Evolutionary conservation across 306 rosid genomes (phyloP).

Genomic region (Corylus americana): DNA sequence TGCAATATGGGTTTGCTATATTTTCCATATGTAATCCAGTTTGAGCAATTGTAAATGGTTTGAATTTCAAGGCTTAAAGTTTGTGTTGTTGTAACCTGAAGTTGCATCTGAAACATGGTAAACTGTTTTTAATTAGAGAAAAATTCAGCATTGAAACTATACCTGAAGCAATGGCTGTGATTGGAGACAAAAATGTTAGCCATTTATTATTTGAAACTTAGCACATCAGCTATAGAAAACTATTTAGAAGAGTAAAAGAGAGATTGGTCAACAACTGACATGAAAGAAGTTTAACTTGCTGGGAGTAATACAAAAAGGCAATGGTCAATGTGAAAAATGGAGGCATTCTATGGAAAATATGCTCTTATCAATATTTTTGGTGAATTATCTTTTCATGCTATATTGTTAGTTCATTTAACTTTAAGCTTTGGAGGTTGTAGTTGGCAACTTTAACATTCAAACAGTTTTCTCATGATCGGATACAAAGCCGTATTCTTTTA

Average conservation of each 20-base stretch:
- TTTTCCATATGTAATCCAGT: not conserved
- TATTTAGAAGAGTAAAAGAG: no score
- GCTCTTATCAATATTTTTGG: not conserved
- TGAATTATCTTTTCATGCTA: not conserved
- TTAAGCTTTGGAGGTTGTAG: not conserved
- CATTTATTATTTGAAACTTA: no score
- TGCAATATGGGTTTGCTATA: constrained; percentile 4
- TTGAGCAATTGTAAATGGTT: constrained; percentile 1
- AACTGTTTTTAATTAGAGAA: constrained; percentile 5
- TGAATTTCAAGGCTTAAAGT: constrained; percentile 1
- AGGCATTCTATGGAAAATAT: not conserved
- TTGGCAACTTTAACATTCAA: not conserved
- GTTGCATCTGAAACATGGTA: not conserved
- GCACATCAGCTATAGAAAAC: no score
- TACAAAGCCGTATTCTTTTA: not conserved
- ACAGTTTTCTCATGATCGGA: not conserved
- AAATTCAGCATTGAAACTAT: not conserved
- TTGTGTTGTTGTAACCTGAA: not conserved
- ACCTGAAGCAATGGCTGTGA: no score
- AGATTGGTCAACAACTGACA: not conserved
- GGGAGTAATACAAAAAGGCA: not conserved
- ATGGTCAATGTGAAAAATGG: not conserved
- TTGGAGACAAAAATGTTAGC: no score
- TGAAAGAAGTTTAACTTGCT: not conserved
- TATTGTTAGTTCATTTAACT: not conserved